Base-by-base conservation (phyloP, 805 yeast species). In the Hanseniaspora mollemarum region DNA sequence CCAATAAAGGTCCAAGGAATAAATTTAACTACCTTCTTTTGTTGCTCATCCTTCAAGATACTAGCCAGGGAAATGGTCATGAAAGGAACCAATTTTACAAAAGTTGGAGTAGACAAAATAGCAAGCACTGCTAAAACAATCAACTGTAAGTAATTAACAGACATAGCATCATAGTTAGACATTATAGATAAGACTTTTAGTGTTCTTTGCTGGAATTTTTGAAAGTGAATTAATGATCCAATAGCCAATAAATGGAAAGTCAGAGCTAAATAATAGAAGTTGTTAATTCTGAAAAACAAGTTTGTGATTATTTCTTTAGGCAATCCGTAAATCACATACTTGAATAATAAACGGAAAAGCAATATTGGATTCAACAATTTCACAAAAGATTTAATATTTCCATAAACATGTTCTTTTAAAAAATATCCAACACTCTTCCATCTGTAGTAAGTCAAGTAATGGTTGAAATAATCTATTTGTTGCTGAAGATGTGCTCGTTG, bases 161-260 rank as follows among this genome's bases (percentile, higher is more conserved):
- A 46, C 31, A 46, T 37, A 15, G 44, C 44, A 25, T 46, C 51
- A n/a, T 32, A 46, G 26, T 39, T 39, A n/a, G 39, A 29, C 39
- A 46, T 46, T 13, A 21, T 33, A 4, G 29, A 12, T 8, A 46
- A 31, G 2, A 46, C 51, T 26, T 16, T 46, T 18, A 39, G 9
- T 3, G 44, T 32, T 4, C 18, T 39, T 46, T 46, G 51, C 19
- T 46, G 38, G 35, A 46, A 46, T 21, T 31, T 31, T 37, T 46
- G 40, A 21, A 46, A 46, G 15, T 46, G 51, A 6, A 46, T 12
- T 22, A 37, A 25, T 8, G 40, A n/a, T n/a, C 28, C 8, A 7
- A 25, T 32, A 12, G 39, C 51, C 4, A 46, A 9, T 3, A 16
- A 9, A 22, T 31, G 33, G 8, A 19, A 22, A 4, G 31, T 15